These are phyloP conservation scores for Fusarium sp. DNA, from an alignment of 2,329 filamentous ascomycete species.

Conservation along the genomic window DNA sequence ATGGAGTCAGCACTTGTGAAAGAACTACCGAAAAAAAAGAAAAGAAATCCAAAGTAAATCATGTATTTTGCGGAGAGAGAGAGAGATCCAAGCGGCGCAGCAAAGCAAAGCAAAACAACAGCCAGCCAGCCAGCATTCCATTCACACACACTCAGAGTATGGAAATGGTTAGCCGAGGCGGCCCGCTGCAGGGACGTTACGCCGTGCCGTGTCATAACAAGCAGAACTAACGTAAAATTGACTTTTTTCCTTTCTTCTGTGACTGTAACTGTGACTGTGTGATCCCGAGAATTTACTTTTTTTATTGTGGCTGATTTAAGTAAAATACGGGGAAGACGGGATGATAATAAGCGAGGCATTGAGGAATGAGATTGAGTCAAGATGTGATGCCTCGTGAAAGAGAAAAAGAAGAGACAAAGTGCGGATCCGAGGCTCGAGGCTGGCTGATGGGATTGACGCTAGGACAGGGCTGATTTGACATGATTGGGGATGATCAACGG, in stretches of 20 bases:
- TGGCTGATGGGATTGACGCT: constrained; percentile 9
- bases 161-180: constrained; percentile 40
- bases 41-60: background rate
- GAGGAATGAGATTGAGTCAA: constrained; percentile 8
- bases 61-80: background rate
- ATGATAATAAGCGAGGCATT: background rate
- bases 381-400: background rate
- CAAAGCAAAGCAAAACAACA: background rate
- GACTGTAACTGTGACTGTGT: background rate
- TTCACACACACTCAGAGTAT: constrained; percentile 3
- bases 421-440: constrained; percentile 10
- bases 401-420: no score
- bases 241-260: background rate
- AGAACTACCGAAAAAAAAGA: background rate
- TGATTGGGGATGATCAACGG: background rate
- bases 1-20: background rate
- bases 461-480: constrained; percentile 16
- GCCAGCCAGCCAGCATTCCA: background rate
- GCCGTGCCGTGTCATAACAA: constrained; percentile 8
- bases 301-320: background rate
- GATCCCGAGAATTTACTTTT: background rate
- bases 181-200: constrained; percentile 44
- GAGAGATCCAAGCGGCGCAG: background rate
- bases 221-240: background rate
- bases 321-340: background rate